Evolutionary conservation across 1,284 basidiomycete genomes (phyloP), one percentile per base, ranked within the genome.

Genomic region (Apiotrichum porosum): DNA sequence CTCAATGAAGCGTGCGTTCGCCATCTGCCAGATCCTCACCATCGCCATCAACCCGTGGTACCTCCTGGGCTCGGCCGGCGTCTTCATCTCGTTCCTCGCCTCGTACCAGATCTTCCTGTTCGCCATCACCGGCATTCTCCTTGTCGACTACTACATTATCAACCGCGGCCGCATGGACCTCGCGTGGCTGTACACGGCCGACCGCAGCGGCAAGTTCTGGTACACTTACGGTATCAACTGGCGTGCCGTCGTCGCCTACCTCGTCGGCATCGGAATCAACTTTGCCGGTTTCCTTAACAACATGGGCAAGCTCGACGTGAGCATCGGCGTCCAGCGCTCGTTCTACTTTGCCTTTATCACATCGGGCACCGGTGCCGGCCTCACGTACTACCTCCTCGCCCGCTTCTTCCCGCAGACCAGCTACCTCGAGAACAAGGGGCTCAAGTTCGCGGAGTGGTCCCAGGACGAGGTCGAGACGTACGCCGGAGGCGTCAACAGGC

Each of bases 61-160:
- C 63, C 76, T 90, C 32, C 77, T 89, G 49, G 82, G 83, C 65
- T 80, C 76, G 57, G 84, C 82, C 66, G 84, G 81, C 68, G 79
- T 76, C 60, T 90, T 91, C 74, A 83, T 84, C 9, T 83, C 83
- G 13, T 90, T 90, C 69, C 79, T 90, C 9, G 84, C 83, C 12
- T 83, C 84, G 2, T 28, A 44, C 49, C 84, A 84, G 21, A 85
- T 88, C 47, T 88, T 88, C 76, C 72, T 88, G 32, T 85, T 84
- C 53, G 83, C 84, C 17, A 84, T 88, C 56, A 82, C 82, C 28
- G 84, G 84, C 14, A 84, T 86, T 19, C 83, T 86, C 80, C 80
- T 87, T 54, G 81, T 78, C n/a, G 85, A 91, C 67, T 90, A 89
- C 74, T 91, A 83, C 71, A 59, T 88, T 33, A 77, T 91, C 54